Base-by-base conservation (phyloP, 352 stramenopile genomes). In the Phytophthora foliorum region DNA sequence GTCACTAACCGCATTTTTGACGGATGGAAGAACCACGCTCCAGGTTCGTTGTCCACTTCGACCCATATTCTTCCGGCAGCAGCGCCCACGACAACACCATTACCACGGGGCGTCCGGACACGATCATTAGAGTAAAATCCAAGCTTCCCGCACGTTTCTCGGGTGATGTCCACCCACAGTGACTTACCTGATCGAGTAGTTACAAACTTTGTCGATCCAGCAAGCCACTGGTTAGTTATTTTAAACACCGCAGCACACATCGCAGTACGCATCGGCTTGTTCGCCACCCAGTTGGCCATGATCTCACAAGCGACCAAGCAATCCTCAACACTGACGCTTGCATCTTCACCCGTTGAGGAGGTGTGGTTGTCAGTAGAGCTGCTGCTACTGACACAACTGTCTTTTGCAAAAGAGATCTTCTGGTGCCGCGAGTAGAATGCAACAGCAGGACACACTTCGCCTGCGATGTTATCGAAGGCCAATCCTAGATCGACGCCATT, bases 391-490 rank as follows among this genome's bases (percentile, higher is more conserved):
- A 63, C 27, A 44, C 49, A 74, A 49, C 62, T 81, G 17, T 69
- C 70, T 19, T 63, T 58, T 3, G 80, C 55, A 22, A 97, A 73
- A 0, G 76, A 86, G 1, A 97, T 80, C 36, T 91, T 86, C 67
- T 98, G 92, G 25, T 95, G 80, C 3, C 90, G 78, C 22, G 95
- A 98, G 71, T 98, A 98, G 42, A 98, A 98, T 0, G 95, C 88
- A 3, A 98, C 84, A 2, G 95, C 95, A 0, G 95, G 95, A 53
- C 86, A 98, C 6, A 98, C 79, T 50, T 95, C 84, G 2, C 94
- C 95, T 1, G 92, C 72, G 21, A 98, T 66, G 54, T 96, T 96
- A n/a, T 98, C 90, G 63, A 98, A 98, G 6, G 93, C 94, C 3
- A 98, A 58, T 0, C 94, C 95, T 0, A 98, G 63, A 4, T 85